Evolutionary conservation across 1,284 basidiomycete genomes (phyloP), one percentile per base, ranked within the genome.

Genomic region (Meira nashicola): DNA sequence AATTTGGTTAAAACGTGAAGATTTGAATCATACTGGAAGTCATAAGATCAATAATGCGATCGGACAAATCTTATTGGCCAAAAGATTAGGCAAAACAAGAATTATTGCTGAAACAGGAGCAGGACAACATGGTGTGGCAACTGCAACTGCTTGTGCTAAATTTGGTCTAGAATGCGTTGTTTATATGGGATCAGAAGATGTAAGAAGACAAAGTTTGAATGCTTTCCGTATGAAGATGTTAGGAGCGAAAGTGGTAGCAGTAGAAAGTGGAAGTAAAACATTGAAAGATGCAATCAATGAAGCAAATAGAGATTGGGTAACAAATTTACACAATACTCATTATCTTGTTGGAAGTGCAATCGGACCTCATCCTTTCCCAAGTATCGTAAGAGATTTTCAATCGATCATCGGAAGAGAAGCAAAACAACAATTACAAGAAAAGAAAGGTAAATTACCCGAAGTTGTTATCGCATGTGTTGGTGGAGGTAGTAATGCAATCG

Each of bases 121-220:
- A 0, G 95, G 95, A 33, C 94, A 98, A 79, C 95, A 99, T 80
- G 95, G 95, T 79, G 93, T 98, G 19, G 95, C 95, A 9, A 97
- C 94, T 41, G 95, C 95, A 0, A 98, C 94, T 1, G 95, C 92
- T 9, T 98, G 95, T 71, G 94, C 94, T 51, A 89, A 90, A 71
- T 98, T 98, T 74, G 93, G 91, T 14, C 77, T 98, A 82, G 88
- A 97, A 79, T 99, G 95, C 78, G 82, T 95, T 70, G 84, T 99
- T 68, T 98, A 93, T 82, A 98, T 99, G 94, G 95, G 95, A 57
- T 86, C 90, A n/a, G 94, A 97, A 80, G 95, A 98, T 79, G 93
- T 96, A 21, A 85, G 92, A 40, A 84, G 95, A 44, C 95, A 98
- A 80, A 89, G 90, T 14, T 81, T 98, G 70, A 98, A 98, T 80